A percentile compares a stretch with the other conserved stretches of the same genome.
These are phyloP conservation scores for Juglanconis oblonga DNA, from an alignment of 2,329 filamentous ascomycete genomes.

Conservation along the genomic window DNA sequence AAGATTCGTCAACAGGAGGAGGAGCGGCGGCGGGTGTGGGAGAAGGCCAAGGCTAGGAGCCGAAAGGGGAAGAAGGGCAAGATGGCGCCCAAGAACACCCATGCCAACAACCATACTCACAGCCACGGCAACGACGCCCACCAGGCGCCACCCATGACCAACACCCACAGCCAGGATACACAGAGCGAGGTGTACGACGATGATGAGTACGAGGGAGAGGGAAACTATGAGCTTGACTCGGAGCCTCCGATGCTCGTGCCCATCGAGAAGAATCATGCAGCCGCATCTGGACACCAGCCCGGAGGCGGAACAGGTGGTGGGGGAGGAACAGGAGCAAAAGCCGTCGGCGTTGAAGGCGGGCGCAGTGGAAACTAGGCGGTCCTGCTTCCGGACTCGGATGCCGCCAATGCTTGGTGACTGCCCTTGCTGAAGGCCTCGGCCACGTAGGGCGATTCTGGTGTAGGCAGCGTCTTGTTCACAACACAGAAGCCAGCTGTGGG, in stretches of 20 bases:
- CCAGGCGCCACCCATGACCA: constrained; percentile 22
- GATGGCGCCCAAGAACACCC: constrained; percentile 48
- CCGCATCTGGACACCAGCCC: background rate
- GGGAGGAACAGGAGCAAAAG: background rate
- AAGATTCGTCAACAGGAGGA: constrained; percentile 78
- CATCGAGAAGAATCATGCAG: background rate
- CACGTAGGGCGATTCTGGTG: background rate
- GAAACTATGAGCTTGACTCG: constrained; percentile 12
- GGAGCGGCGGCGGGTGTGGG: constrained; percentile 79
- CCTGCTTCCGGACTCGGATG: background rate
- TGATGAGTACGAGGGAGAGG: constrained; percentile 18
- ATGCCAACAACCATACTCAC: constrained; percentile 25
- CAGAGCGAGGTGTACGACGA: constrained; percentile 18
- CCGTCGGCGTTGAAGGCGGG: background rate
- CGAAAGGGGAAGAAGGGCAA: constrained; percentile 87
- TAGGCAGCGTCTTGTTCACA: background rate
- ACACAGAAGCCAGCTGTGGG: background rate
- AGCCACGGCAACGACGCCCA: constrained; percentile 15
- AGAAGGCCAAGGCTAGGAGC: constrained; percentile 92
- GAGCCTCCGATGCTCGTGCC: constrained; percentile 2
- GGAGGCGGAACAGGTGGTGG: constrained; percentile 5
- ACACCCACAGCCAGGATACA: constrained; percentile 21
- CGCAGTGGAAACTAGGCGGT: background rate
- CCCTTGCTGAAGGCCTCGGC: background rate
- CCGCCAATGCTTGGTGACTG: no score